Evolutionary conservation across 352 stramenopile genomes (phyloP), one percentile per base, ranked within the genome.

Genomic region (Globisporangium emineosum): DNA sequence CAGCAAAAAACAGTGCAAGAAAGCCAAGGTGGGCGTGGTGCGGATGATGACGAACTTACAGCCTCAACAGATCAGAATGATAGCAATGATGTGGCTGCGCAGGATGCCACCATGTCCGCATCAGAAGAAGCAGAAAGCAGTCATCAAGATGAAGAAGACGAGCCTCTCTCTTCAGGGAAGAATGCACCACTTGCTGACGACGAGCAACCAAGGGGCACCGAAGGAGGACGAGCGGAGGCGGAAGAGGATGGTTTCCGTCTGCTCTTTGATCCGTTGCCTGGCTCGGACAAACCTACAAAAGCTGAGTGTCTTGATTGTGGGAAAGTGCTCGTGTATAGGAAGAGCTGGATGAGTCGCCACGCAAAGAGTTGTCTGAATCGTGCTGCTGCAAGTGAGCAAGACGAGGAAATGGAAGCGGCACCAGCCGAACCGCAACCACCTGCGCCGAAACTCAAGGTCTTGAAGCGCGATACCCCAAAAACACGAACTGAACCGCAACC

Each of bases 251-350:
- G 30, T 37, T 43, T 58, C 12, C n/a, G 52, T 17, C 30, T 45
- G 9, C 8, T 45, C 4, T 33, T 25, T 13, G 52, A 45, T 13
- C 13, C 10, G 4, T 57, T 19, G 5, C 12, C 52, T n/a, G 6
- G 2, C 17, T 35, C 5, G n/a, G 52, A 33, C 19, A 55, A 72
- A 65, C 56, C 87, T 70, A 10, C 66, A 62, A 53, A 57, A 57
- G 58, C 17, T 1, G 30, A 64, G 47, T 64, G 58, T 37, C 8
- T 35, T 25, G 1, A 23, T 25, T 64, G 58, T 32, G 58, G 45
- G 7, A 57, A 13, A 5, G 21, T 57, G 15, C 15, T 64, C 21
- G 29, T 6, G 8, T 40, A 40, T 4, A 42, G 27, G 3, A 57
- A 49, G 15, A 25, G n/a, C 21, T 40, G n/a, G 6, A 43, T 64